Evolutionary conservation across 176 grass and related monocot genomes (phyloP).

Genomic region (Urochloa ruziziensis): DNA sequence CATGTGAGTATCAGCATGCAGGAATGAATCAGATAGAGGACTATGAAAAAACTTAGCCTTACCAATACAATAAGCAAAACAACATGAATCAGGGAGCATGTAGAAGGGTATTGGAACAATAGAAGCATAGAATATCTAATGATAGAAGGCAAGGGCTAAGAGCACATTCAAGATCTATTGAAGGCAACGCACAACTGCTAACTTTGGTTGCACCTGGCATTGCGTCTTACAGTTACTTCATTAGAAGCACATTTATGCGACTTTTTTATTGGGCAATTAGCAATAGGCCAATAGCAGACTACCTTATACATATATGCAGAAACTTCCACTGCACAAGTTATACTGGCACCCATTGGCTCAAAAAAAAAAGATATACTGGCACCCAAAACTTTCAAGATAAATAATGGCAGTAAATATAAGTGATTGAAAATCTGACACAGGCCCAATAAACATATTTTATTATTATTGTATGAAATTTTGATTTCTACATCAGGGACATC

Average conservation of each 20-base stretch:
- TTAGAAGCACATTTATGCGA: neutral
- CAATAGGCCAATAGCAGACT: slow-evolving; percentile 7
- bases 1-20: neutral
- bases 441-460: no score
- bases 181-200: neutral
- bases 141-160: neutral
- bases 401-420: no score
- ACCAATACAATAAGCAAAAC: slow-evolving; percentile 7
- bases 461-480: no score
- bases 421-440: no score
- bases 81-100: neutral
- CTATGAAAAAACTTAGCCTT: neutral
- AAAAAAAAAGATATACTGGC: no score
- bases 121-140: neutral
- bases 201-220: neutral
- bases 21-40: neutral
- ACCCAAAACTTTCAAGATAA: no score
- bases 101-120: neutral
- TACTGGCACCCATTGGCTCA: no score
- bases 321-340: neutral
- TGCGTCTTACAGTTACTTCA: neutral
- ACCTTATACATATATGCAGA: neutral
- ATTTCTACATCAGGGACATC: no score
- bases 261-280: neutral
- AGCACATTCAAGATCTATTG: neutral